phyloP scores from a whole-genome alignment of 1,284 basidiomycete genomes.

The Cryptococcus depauperatus region DNA sequence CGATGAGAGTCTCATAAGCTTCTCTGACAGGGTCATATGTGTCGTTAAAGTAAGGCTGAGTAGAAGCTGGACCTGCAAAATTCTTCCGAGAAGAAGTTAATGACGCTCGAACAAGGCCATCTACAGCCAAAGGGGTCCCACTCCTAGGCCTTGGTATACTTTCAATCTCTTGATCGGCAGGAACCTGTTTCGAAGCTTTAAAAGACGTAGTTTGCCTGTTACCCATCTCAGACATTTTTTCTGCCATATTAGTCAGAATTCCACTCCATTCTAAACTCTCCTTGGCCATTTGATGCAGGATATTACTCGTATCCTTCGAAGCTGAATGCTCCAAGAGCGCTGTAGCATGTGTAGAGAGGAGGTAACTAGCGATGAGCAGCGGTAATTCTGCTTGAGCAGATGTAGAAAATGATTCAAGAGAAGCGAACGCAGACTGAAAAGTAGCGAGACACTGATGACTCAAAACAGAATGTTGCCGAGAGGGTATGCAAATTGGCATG shows the following conservation, averaged over 20 bases:
- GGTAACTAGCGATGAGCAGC: conserved; percentile 25
- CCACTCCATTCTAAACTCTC: conserved; percentile 29
- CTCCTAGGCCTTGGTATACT: conserved; percentile 1
- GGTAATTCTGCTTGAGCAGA: conserved; percentile 13
- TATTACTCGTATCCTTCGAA: conserved; percentile 13
- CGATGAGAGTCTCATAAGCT: not conserved
- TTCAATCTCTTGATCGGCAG: not conserved
- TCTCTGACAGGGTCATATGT: conserved; percentile 4
- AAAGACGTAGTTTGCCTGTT: too few relatives aligned
- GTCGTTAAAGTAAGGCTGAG: not conserved
- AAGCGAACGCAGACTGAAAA: conserved; percentile 1
- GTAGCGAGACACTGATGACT: not conserved
- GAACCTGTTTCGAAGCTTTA: not conserved
- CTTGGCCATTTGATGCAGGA: conserved; percentile 22
- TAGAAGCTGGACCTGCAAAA: not conserved
- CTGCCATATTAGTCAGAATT: conserved; percentile 18
- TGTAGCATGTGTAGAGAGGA: conserved; percentile 29
- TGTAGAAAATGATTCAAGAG: conserved; percentile 1
- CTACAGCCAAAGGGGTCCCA: not conserved
- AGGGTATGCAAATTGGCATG: too few relatives aligned
- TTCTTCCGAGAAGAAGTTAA: too few relatives aligned
- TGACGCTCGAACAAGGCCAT: too few relatives aligned
- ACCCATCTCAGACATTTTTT: too few relatives aligned
- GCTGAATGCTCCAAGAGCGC: conserved; percentile 23
- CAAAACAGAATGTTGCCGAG: too few relatives aligned